These are phyloP conservation scores for Dictyostelium capitatum DNA, from an alignment of 78 protist genomes.

Conservation along the genomic window DNA sequence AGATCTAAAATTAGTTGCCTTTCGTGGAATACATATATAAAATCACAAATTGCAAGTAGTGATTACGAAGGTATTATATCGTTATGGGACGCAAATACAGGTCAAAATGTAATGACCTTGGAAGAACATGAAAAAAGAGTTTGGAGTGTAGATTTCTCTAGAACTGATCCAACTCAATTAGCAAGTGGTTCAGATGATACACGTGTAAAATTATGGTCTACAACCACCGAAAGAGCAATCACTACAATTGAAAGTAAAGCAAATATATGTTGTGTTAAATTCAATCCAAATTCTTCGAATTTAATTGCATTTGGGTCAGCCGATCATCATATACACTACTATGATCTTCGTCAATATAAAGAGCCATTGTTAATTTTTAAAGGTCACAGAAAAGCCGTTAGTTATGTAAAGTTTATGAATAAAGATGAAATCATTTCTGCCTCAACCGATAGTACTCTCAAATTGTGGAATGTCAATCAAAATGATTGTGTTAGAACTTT, in stretches of 20 bases:
- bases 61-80: constrained; percentile 88
- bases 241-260: constrained; percentile 82
- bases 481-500: constrained; percentile 61
- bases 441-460: constrained; percentile 83
- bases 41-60: constrained; percentile 71
- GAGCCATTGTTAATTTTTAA: constrained; percentile 71
- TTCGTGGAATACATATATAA: constrained; percentile 82
- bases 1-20: constrained; percentile 87
- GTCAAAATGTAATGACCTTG: constrained; percentile 49
- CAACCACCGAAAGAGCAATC: constrained; percentile 40
- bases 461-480: constrained; percentile 56
- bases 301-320: constrained; percentile 89
- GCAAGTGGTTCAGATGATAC: constrained; percentile 90
- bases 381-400: constrained; percentile 89
- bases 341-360: constrained; percentile 80
- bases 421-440: constrained; percentile 83
- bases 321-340: constrained; percentile 88
- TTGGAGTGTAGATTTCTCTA: constrained; percentile 88
- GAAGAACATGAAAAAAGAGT: constrained; percentile 90
- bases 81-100: constrained; percentile 86
- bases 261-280: constrained; percentile 87
- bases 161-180: constrained; percentile 76
- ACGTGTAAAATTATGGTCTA: constrained; percentile 85
- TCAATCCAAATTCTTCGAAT: constrained; percentile 78
- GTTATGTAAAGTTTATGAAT: constrained; percentile 87